These are phyloP conservation scores for Coprinopsis sp. DNA, from an alignment of 768 basidiomycete species.

Conservation along the genomic window DNA sequence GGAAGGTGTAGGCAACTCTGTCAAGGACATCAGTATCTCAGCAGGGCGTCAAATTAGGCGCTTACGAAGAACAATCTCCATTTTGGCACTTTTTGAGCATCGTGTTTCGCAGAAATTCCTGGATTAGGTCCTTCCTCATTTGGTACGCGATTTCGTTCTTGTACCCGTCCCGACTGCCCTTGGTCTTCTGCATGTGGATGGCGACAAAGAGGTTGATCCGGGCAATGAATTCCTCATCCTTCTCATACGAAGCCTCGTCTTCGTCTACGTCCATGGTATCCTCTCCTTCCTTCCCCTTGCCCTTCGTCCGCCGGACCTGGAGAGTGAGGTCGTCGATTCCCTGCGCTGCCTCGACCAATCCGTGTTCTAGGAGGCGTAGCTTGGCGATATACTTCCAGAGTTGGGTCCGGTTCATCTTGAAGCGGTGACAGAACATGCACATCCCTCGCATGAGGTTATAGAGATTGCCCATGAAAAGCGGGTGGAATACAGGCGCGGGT, in stretches of 20 bases:
- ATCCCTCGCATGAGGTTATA: slow-evolving; percentile 81
- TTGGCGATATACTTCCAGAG: slow-evolving; percentile 81
- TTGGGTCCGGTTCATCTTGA: slow-evolving; percentile 76
- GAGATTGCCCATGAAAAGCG: slow-evolving; percentile 90
- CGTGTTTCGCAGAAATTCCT: slow-evolving; percentile 71
- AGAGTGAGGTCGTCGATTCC: slow-evolving; percentile 66
- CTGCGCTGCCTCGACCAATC: slow-evolving; percentile 78
- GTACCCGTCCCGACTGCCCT: slow-evolving; percentile 74
- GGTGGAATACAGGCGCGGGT: slow-evolving; percentile 93
- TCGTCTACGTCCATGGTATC: slow-evolving; percentile 38
- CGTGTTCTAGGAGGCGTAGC: slow-evolving; percentile 82
- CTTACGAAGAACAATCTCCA: slow-evolving; percentile 74
- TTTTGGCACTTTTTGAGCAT: slow-evolving; percentile 74
- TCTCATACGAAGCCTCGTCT: slow-evolving; percentile 48
- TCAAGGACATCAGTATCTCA: slow-evolving; percentile 6
- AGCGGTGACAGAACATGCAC: slow-evolving; percentile 93
- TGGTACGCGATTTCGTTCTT: slow-evolving; percentile 88
- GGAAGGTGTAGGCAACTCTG: slow-evolving; percentile 80
- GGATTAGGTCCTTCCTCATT: slow-evolving; percentile 75
- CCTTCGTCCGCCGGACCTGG: slow-evolving; percentile 28
- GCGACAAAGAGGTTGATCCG: slow-evolving; percentile 65
- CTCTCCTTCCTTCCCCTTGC: slow-evolving; percentile 30
- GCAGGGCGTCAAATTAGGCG: slow-evolving; percentile 14
- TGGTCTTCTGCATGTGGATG: slow-evolving; percentile 44
- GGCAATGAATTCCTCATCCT: slow-evolving; percentile 53